A percentile compares a stretch with the other conserved stretches of the same genome.
These are phyloP conservation scores for Phytophthora foliorum DNA, from an alignment of 352 stramenopile species.

Conservation along the genomic window DNA sequence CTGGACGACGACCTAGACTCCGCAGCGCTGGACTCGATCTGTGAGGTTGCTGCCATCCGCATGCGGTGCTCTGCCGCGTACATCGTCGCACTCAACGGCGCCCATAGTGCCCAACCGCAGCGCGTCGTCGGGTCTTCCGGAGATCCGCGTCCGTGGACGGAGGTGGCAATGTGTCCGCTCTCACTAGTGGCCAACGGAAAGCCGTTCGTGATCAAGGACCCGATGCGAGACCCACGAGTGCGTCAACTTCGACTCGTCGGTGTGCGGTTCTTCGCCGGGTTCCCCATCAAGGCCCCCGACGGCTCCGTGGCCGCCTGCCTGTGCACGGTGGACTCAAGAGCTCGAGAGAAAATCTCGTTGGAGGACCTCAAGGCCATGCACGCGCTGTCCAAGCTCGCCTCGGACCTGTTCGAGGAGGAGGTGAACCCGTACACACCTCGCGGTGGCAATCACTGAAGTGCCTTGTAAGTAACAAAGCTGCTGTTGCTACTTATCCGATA, in stretches of 20 bases:
- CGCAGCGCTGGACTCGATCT: slow-evolving; percentile 64
- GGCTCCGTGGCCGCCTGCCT: slow-evolving; percentile 46
- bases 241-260: slow-evolving; percentile 42
- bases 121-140: slow-evolving; percentile 51
- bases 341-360: slow-evolving; percentile 46
- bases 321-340: slow-evolving; percentile 45
- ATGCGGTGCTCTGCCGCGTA: slow-evolving; percentile 59
- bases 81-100: slow-evolving; percentile 45
- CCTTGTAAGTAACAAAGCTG: neutral
- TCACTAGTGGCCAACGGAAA: slow-evolving; percentile 35
- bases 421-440: slow-evolving; percentile 49
- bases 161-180: slow-evolving; percentile 33
- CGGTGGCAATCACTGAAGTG: slow-evolving; percentile 11
- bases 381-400: slow-evolving; percentile 63
- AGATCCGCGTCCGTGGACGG: slow-evolving; percentile 17
- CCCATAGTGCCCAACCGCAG: slow-evolving; percentile 30
- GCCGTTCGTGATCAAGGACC: slow-evolving; percentile 58
- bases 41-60: slow-evolving; percentile 56
- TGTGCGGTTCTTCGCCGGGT: slow-evolving; percentile 65
- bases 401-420: slow-evolving; percentile 57
- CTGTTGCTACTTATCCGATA: slow-evolving; percentile 11
- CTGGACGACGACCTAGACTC: slow-evolving; percentile 44
- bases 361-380: slow-evolving; percentile 57
- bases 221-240: slow-evolving; percentile 47
- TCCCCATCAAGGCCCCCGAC: slow-evolving; percentile 51